phyloP scores from a whole-genome alignment of 805 yeast species.

The Candida ovalis region DNA sequence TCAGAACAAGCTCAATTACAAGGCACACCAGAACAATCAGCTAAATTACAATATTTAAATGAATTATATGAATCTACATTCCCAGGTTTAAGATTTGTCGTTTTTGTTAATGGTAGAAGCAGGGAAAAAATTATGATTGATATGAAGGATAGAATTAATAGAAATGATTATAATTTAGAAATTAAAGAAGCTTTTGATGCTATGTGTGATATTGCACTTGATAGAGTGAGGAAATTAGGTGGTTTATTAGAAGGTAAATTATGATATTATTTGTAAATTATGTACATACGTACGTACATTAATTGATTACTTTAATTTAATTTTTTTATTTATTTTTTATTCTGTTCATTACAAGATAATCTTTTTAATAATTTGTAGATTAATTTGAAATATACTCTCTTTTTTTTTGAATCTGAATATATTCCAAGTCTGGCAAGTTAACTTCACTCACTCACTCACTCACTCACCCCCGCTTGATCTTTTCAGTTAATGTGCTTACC shows the following conservation, averaged over 20 bases:
- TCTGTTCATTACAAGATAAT: no score
- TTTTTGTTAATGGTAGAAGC: constrained; percentile 82
- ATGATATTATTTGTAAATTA: no score
- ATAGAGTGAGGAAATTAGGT: constrained; percentile 58
- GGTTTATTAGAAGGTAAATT: constrained; percentile 18
- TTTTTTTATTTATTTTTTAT: no score
- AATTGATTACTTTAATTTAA: no score
- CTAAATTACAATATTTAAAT: constrained; percentile 50
- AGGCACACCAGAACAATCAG: constrained; percentile 47
- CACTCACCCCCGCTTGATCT: no score
- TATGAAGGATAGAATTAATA: constrained; percentile 55
- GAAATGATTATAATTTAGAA: constrained; percentile 54
- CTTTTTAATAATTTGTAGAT: no score
- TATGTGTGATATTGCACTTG: constrained; percentile 88
- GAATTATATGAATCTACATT: constrained; percentile 40
- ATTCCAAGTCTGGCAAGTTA: no score
- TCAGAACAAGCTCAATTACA: constrained; percentile 67
- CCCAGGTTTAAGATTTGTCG: constrained; percentile 77
- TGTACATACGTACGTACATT: no score
- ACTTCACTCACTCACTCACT: no score
- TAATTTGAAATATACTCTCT: no score
- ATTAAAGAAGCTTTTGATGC: constrained; percentile 69
- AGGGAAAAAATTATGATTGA: constrained; percentile 60
- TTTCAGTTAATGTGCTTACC: no score
- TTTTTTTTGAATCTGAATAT: no score